Evolutionary conservation across 1,284 basidiomycete genomes (phyloP), one percentile per base, ranked within the genome.

Genomic region (Afroboletus lepidellus): DNA sequence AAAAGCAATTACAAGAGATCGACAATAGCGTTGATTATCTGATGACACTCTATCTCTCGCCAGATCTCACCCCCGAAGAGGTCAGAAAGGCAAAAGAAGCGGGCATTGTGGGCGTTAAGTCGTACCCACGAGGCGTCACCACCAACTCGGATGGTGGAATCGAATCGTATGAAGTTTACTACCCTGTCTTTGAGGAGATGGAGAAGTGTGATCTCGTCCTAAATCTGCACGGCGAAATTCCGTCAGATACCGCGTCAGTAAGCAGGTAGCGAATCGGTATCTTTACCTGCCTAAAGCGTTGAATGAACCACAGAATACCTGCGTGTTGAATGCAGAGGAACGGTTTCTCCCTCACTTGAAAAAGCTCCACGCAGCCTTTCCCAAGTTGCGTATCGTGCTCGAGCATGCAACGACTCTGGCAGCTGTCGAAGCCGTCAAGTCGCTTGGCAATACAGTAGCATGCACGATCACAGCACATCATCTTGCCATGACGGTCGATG

Each of bases 401-500:
- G 97, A 99, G 72, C 97, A 99, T 66, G 97, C 97, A n/a, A 99
- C 97, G 0, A 98, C 95, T 2, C 83, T 90, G 34, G 93, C 92
- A 33, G 95, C 97, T 0, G 85, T 99, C n/a, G 92, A 96, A 63
- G 84, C 86, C 20, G 91, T 98, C 61, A 89, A 90, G 67, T 77
- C 81, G 39, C 87, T 94, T 27, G 92, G 92, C 0, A 74, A 79
- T 39, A 98, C 93, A 33, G 96, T 99, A 25, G 96, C 85, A 12
- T 99, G 97, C 72, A 94, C 92, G 7, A 98, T 99, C 72, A 99
- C 97, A 3, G 90, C 95, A 0, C 97, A 99, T 73, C 97, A 99
- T 69, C 84, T 99, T 34, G 86, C 84, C 36, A 79, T 99, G 51
- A 96, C 92, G 2, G 93, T 99, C 8, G 97, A 99, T 71, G 92